phyloP scores from a whole-genome alignment of 129 eudicot genomes.

The Kitagawia praeruptora region DNA sequence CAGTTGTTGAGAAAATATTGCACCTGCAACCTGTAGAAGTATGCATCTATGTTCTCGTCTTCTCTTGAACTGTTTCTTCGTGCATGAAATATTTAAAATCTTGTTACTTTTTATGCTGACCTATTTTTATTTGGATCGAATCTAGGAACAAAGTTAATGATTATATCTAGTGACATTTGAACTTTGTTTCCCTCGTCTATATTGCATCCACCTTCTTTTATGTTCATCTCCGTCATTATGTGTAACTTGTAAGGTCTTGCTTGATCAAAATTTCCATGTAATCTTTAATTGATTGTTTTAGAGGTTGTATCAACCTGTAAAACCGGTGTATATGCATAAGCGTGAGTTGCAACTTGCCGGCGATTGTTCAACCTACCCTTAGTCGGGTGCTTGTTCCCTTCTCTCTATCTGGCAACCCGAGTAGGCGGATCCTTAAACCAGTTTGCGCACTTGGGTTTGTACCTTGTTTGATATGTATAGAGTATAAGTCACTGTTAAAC shows the following conservation, averaged over 20 bases:
- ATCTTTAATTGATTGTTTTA: background rate
- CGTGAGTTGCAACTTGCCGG: background rate
- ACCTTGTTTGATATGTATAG: no score
- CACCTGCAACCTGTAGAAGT: constrained; percentile 83
- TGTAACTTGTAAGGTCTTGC: background rate
- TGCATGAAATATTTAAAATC: background rate
- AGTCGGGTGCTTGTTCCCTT: background rate
- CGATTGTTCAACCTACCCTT: background rate
- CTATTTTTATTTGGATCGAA: background rate
- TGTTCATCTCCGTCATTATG: background rate
- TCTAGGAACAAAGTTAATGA: background rate
- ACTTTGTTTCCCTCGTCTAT: background rate
- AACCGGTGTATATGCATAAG: background rate
- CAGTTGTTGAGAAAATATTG: constrained; percentile 76
- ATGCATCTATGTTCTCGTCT: constrained; percentile 20
- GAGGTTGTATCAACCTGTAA: background rate
- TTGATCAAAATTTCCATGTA: background rate
- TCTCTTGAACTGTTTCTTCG: background rate
- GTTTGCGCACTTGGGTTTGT: background rate
- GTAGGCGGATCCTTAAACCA: background rate
- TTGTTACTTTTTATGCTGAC: background rate
- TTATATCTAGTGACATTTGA: background rate
- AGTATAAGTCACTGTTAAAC: background rate
- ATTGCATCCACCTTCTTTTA: background rate
- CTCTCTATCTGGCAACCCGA: background rate